Base-by-base conservation (phyloP, 371 early-diverging fungal species). In the Entomophthora muscae region DNA sequence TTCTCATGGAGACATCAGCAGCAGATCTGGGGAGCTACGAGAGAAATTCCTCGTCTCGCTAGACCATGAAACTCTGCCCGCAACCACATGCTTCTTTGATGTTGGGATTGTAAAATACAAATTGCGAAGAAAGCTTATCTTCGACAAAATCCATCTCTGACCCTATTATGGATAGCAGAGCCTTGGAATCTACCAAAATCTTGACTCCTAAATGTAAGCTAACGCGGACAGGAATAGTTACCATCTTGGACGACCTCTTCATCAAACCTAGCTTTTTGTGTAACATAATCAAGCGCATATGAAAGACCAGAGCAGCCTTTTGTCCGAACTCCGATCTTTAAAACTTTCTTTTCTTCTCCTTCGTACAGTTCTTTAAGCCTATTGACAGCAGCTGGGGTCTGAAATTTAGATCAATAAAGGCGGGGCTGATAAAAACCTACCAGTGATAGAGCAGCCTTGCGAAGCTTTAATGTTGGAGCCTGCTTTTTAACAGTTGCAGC, bases 61-160 rank as follows among this genome's bases (percentile, higher is more conserved):
- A 88, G 1, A 85, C 77, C 68, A 86, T 78, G 74, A 96, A 95
- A 61, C 88, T 87, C 77, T 86, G 83, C 66, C 97, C 97, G 65
- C 97, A 96, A 10, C 97, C 97, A 68, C 97, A 96, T 60, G 85
- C 83, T 65, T 90, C 94, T 79, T 96, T 96, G 70, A 90, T 88
- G 67, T 97, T 97, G 17, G 98, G 98, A 70, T 97, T 97, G 65
- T 88, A 82, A 72, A 97, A 97, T 17, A 95, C 87, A 73, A 97
- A 97, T 73, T 89, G 86, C 22, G 88, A 80, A 5, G 91, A 87
- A 60, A 97, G 75, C 71, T 84, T 86, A 64, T 93, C 93, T 71
- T 94, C 84, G 28, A 90, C 88, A 70, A 81, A 96, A 74, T 97
- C 98, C 94, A 97, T 94, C 68, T 97, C 97, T 33, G 90, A 88